Percentiles rank a stretch among this genome's conserved stretches.
Conservation (phyloP, 2,329 filamentous ascomycete species). For the Trichophyton verrucosum region DNA sequence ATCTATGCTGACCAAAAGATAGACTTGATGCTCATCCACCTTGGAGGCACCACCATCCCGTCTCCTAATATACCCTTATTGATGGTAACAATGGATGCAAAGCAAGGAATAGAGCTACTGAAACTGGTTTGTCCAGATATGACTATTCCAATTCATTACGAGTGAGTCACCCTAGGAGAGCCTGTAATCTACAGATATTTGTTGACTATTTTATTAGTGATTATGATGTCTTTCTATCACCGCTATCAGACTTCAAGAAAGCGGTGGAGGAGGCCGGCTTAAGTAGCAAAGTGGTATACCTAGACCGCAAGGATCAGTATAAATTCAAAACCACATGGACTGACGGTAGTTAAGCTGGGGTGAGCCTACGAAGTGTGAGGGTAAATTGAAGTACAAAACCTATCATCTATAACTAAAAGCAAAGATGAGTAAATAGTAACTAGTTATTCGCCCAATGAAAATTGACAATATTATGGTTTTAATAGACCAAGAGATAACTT, state of each 20-base stretch:
- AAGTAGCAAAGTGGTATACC: slow-evolving; percentile 44
- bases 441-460: neutral
- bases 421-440: neutral
- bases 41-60: slow-evolving; percentile 55
- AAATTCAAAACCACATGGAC: slow-evolving; percentile 33
- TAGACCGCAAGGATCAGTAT: slow-evolving; percentile 48
- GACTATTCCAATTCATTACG: slow-evolving; percentile 53
- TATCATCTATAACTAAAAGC: neutral
- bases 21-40: slow-evolving; percentile 54
- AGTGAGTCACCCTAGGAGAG: slow-evolving; percentile 19
- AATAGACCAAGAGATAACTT: neutral
- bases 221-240: slow-evolving; percentile 49
- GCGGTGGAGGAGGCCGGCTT: slow-evolving; percentile 42
- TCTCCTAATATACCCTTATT: slow-evolving; percentile 45
- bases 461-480: neutral
- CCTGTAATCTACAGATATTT: neutral
- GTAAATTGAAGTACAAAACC: neutral
- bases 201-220: slow-evolving; percentile 24
- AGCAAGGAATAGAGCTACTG: slow-evolving; percentile 50
- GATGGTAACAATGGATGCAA: slow-evolving; percentile 59
- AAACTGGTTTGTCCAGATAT: slow-evolving; percentile 47
- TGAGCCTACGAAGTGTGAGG: neutral
- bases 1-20: slow-evolving; percentile 43
- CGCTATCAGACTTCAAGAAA: slow-evolving; percentile 48
- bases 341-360: neutral